Base-by-base conservation (phyloP, 306 rosid species). In the Prosopis cineraria region DNA sequence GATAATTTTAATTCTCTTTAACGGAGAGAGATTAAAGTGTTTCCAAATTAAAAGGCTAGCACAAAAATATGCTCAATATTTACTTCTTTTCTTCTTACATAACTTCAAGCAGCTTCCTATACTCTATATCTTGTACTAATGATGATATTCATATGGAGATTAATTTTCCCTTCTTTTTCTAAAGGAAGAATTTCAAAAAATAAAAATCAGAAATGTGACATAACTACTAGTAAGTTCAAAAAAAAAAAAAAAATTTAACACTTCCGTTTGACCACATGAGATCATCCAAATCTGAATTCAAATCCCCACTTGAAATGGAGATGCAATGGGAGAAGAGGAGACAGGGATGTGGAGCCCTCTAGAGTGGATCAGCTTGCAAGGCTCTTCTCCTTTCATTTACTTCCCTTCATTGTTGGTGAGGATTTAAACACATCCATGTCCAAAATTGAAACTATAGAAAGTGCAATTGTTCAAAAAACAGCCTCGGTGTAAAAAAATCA, bases 381-480 rank as follows among this genome's bases (percentile, higher is more conserved):
- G 2, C 40, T 36, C 40, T 36, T 36, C 40, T 36, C 40, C 7
- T 36, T 36, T 36, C 40, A 36, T 6, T 36, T 3, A 6, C 2
- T 36, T 36, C 40, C 56, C 56, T n/a, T 25, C 56, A 50, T 7
- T n/a, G 27, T 1, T 52, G 13, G 59, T 52, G 12, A 52, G 59
- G 12, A 8, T n/a, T 20, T 9, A 7, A 3, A 20, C 59, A 52
- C 29, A 20, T 7, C 29, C 59, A 20, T 6, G 2, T 52, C 25
- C 27, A 73, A 25, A 74, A 72, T 29, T 63, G 64, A 48, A 44
- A 56, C 14, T 66, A 66, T 44, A 53, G 33, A 10, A 56, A 25
- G 63, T 25, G 10, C 10, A 56, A 25, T 56, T 56, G 33, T 16
- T 25, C 33, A 8, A 25, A 56, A 24, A 56, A 10, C 7, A 24